Conservation (phyloP, 805 yeast species). For the Candida dajiaensis region DNA sequence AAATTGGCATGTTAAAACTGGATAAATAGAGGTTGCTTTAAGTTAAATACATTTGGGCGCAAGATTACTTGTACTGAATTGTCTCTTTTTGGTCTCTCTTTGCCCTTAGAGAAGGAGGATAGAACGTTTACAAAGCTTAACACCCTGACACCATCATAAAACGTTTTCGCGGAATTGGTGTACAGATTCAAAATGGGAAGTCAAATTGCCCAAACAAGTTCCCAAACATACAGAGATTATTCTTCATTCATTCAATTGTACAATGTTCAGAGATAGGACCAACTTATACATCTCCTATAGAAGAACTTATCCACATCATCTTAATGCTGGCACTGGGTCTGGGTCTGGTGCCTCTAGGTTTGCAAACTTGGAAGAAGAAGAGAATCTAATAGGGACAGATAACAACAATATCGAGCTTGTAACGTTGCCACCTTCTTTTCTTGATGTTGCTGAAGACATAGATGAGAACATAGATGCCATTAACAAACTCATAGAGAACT, state of each 20-base stretch:
- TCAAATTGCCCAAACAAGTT: background rate
- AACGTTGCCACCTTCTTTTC: slow-evolving; percentile 69
- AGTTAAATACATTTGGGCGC: too few relatives aligned
- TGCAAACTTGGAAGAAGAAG: slow-evolving; percentile 26
- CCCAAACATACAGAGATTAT: background rate
- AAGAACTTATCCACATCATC: slow-evolving; percentile 75
- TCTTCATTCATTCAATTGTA: background rate
- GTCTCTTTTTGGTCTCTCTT: too few relatives aligned
- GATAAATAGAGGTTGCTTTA: too few relatives aligned
- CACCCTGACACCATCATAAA: too few relatives aligned
- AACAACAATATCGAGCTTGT: slow-evolving; percentile 48
- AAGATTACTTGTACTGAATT: too few relatives aligned
- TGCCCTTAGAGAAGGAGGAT: too few relatives aligned
- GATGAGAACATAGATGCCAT: slow-evolving; percentile 56
- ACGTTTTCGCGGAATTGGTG: background rate
- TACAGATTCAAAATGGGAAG: too few relatives aligned
- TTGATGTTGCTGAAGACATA: slow-evolving; percentile 66
- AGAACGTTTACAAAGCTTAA: too few relatives aligned
- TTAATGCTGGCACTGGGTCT: slow-evolving; percentile 22
- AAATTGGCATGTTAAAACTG: too few relatives aligned
- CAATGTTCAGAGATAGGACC: slow-evolving; percentile 92
- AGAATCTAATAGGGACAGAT: slow-evolving; percentile 24
- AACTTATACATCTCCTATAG: slow-evolving; percentile 84
- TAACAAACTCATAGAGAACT: slow-evolving; percentile 46
- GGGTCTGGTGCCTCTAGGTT: slow-evolving; percentile 18